Evolutionary conservation across 345 rosid genomes (phyloP), one percentile per base, ranked within the genome.

Genomic region (Dimocarpus longan): DNA sequence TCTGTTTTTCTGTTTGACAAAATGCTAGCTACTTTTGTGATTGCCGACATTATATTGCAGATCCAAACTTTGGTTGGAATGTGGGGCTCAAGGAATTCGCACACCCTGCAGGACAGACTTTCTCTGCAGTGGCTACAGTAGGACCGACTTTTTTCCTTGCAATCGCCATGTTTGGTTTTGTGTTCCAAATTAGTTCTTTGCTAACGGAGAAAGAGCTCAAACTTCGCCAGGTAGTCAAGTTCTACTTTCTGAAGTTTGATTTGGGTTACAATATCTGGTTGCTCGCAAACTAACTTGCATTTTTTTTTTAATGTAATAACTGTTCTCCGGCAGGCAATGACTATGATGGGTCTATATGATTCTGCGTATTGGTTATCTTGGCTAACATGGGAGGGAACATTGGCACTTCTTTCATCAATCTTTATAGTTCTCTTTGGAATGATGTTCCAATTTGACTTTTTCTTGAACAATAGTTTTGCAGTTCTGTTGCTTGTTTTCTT

Each of bases 131-230:
- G 54, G 85, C 81, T 71, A 10, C 80, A 1, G 82, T 85, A 8
- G 98, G 97, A 56, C 97, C 99, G 4, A 81, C 91, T 28, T 95
- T 95, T 71, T 93, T 95, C 86, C 97, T 95, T 67, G 99, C 99
- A 10, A 87, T 89, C 71, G 90, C 97, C 2, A 92, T 93, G 98
- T 95, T 95, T 77, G 88, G 93, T 74, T 95, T 95, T 73, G 99
- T 92, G 67, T 85, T 95, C 72, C 97, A 95, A 69, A 89, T 93
- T 3, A 86, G 93, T 81, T 86, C 92, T 67, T 85, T 95, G 86
- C 87, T 92, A 18, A 70, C 88, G 24, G 99, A 93, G 91, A 95
- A 90, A 83, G 99, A 95, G 92, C 93, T 95, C 69, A 93, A 90
- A 86, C 99, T 95, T 83, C 97, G 99, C 5, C 98, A 95, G 98